These are phyloP conservation scores for Candida sp. DNA, from an alignment of 1,139 yeast genomes.

Conservation along the genomic window DNA sequence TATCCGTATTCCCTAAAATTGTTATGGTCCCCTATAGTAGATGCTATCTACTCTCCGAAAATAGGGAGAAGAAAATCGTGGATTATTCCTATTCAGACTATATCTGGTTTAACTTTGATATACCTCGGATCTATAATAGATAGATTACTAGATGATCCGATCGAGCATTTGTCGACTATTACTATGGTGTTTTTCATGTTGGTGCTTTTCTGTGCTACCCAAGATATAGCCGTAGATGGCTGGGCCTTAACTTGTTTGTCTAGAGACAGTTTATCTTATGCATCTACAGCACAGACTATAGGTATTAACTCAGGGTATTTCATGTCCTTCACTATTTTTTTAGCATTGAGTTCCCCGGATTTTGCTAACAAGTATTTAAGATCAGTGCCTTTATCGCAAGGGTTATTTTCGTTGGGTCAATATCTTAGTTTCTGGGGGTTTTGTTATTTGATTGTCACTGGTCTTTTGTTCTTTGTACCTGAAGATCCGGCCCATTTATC, in stretches of 20 bases:
- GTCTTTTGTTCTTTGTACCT: constrained; percentile 54
- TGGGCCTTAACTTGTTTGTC: constrained; percentile 94
- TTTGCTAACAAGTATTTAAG: constrained; percentile 87
- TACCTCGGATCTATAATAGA: constrained; percentile 62
- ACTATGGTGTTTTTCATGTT: constrained; percentile 68
- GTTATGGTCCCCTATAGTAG: constrained; percentile 96
- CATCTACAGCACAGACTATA: constrained; percentile 95
- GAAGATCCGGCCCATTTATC: constrained; percentile 62
- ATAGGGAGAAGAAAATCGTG: constrained; percentile 88
- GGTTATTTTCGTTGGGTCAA: constrained; percentile 68
- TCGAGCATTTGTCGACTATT: constrained; percentile 49
- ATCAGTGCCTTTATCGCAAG: constrained; percentile 53
- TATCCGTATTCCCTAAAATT: constrained; percentile 93
- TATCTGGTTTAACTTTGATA: constrained; percentile 69
- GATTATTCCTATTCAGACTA: constrained; percentile 88
- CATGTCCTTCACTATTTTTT: constrained; percentile 82
- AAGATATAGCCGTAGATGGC: constrained; percentile 98
- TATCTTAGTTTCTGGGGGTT: constrained; percentile 81
- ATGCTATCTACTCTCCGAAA: constrained; percentile 65
- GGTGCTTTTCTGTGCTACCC: constrained; percentile 92
- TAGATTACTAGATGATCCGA: constrained; percentile 52
- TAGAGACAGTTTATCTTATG: constrained; percentile 79
- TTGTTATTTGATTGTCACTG: constrained; percentile 66
- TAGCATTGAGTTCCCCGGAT: constrained; percentile 89
- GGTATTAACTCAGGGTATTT: constrained; percentile 95